Conservation (phyloP, 2,329 filamentous ascomycete genomes). For the Paraphoma sp. region DNA sequence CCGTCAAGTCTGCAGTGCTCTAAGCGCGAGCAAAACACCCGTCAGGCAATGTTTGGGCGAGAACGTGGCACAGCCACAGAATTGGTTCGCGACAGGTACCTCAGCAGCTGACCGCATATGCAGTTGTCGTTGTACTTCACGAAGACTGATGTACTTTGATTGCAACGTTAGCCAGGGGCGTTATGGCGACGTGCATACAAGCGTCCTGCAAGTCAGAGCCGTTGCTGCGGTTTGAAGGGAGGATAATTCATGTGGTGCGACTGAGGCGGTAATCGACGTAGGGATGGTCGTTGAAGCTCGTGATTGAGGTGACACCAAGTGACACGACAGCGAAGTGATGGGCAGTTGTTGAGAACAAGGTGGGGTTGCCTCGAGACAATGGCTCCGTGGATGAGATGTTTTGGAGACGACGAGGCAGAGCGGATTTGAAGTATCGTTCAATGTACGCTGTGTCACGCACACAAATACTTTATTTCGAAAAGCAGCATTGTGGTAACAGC, state of each 20-base stretch:
- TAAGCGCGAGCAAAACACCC: slow-evolving; percentile 10
- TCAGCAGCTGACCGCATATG: slow-evolving; percentile 22
- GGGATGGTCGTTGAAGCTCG: slow-evolving; percentile 22
- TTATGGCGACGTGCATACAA: slow-evolving; percentile 20
- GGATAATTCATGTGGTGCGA: slow-evolving; percentile 23
- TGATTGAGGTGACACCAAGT: slow-evolving; percentile 27
- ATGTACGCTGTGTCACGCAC: not conserved
- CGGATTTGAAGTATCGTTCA: not conserved
- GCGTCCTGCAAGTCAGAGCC: slow-evolving; percentile 19
- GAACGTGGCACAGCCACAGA: slow-evolving; percentile 30
- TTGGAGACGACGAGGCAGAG: not conserved
- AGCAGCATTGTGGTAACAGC: not conserved
- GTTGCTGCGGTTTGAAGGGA: slow-evolving; percentile 23
- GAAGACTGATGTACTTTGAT: slow-evolving; percentile 20
- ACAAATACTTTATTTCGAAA: not conserved
- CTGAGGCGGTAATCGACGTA: slow-evolving; percentile 24
- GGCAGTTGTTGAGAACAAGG: slow-evolving; percentile 4
- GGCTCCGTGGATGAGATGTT: not conserved
- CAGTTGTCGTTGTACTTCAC: slow-evolving; percentile 28
- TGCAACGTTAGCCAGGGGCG: slow-evolving; percentile 28
- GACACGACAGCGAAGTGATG: slow-evolving; percentile 23
- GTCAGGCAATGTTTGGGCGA: slow-evolving; percentile 14
- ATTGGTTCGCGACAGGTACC: slow-evolving; percentile 24
- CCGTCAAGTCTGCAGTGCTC: slow-evolving; percentile 3
- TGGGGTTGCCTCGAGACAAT: not conserved